Evolutionary conservation across 129 eudicot species (phyloP).

Genomic region (Cynara cardunculus): DNA sequence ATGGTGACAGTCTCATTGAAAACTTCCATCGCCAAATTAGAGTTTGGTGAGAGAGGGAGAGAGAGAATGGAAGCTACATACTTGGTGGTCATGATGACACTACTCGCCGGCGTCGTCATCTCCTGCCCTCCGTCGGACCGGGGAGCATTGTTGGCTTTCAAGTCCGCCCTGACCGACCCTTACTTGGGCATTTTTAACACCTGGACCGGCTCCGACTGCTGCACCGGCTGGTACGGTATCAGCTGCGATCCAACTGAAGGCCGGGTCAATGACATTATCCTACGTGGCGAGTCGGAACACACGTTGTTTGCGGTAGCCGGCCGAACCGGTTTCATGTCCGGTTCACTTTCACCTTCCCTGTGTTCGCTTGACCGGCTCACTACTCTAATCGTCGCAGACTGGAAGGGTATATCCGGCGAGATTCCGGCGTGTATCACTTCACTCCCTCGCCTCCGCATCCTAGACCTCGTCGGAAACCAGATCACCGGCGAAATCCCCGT

Average conservation of each 20-base stretch:
- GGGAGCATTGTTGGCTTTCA: slow-evolving; percentile 50
- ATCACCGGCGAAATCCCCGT: slow-evolving; percentile 61
- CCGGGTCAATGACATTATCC: slow-evolving; percentile 66
- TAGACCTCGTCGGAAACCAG: slow-evolving; percentile 69
- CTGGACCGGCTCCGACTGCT: slow-evolving; percentile 77
- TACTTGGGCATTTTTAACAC: slow-evolving; percentile 61
- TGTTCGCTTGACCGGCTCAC: slow-evolving; percentile 73
- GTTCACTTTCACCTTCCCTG: slow-evolving; percentile 59
- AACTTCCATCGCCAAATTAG: no score
- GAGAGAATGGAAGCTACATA: slow-evolving; percentile 6
- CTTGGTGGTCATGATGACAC: not conserved
- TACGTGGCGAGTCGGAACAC: slow-evolving; percentile 88
- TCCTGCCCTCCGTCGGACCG: slow-evolving; percentile 76
- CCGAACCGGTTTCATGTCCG: slow-evolving; percentile 84
- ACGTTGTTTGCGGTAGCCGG: slow-evolving; percentile 57
- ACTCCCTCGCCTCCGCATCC: slow-evolving; percentile 47
- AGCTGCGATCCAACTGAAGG: slow-evolving; percentile 69
- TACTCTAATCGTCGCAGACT: slow-evolving; percentile 73
- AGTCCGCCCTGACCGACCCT: slow-evolving; percentile 54
- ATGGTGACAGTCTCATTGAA: no score
- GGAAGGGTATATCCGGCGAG: slow-evolving; percentile 77
- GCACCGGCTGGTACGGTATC: slow-evolving; percentile 74
- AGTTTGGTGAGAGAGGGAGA: no score
- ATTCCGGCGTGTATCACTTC: slow-evolving; percentile 66
- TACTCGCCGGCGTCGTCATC: slow-evolving; percentile 17